Conservation (phyloP, 169 alveolate species). For the Babesia gibsoni region DNA sequence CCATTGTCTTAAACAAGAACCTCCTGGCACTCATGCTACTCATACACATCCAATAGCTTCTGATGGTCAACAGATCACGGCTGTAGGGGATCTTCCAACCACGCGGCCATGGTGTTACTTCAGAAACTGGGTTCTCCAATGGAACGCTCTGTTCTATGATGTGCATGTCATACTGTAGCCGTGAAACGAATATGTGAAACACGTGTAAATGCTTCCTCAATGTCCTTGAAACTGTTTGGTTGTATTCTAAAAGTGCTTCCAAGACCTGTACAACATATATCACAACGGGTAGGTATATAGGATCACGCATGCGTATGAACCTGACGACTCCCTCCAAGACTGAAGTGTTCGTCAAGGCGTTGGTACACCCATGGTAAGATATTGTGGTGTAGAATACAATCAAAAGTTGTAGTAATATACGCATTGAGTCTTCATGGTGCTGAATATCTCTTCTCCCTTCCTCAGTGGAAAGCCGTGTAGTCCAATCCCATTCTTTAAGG, state of each 20-base stretch:
- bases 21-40: constrained; percentile 46
- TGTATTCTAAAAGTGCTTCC: constrained; percentile 73
- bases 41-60: constrained; percentile 54
- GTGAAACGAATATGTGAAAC: constrained; percentile 65
- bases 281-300: constrained; percentile 68
- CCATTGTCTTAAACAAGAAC: constrained; percentile 52
- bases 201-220: constrained; percentile 68
- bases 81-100: constrained; percentile 49
- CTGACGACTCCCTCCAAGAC: constrained; percentile 62
- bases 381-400: constrained; percentile 53
- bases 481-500: constrained; percentile 33
- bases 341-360: constrained; percentile 42
- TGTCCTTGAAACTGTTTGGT: constrained; percentile 65
- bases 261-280: constrained; percentile 69
- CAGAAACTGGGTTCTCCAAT: constrained; percentile 24
- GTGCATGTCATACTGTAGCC: constrained; percentile 74
- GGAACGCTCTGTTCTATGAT: constrained; percentile 51
- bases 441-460: constrained; percentile 1
- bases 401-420: constrained; percentile 52
- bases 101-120: constrained; percentile 23
- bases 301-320: constrained; percentile 64
- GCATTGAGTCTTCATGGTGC: constrained; percentile 54
- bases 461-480: constrained; percentile 1
- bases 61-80: constrained; percentile 11
- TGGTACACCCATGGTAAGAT: constrained; percentile 54